Percentiles rank a stretch among this genome's conserved stretches.
These are phyloP conservation scores for Carallia pectinifolia DNA, from an alignment of 345 rosid genomes.

Conservation along the genomic window DNA sequence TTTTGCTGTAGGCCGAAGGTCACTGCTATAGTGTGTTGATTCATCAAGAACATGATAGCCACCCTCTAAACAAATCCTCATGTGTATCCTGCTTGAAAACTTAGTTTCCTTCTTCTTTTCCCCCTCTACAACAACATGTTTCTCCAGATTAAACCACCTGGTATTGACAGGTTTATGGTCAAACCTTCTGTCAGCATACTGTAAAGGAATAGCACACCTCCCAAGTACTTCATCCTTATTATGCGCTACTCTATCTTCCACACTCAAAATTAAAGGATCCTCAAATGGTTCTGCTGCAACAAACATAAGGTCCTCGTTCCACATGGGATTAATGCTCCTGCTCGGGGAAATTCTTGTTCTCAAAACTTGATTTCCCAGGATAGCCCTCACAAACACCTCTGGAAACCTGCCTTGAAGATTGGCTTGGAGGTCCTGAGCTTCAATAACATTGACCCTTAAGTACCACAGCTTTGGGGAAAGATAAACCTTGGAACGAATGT, in stretches of 20 bases:
- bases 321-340: conserved; percentile 58
- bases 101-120: conserved; percentile 77
- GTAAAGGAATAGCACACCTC: conserved; percentile 45
- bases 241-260: conserved; percentile 68
- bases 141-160: conserved; percentile 66
- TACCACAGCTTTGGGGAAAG: conserved; percentile 92
- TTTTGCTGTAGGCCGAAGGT: conserved; percentile 90
- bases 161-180: conserved; percentile 66
- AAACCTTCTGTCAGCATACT: conserved; percentile 45
- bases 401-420: conserved; percentile 61
- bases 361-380: conserved; percentile 55
- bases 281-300: conserved; percentile 94
- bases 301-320: conserved; percentile 87
- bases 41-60: conserved; percentile 99
- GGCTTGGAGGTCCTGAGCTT: conserved; percentile 84
- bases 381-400: conserved; percentile 57
- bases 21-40: conserved; percentile 89
- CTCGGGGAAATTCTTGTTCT: conserved; percentile 53
- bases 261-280: conserved; percentile 61
- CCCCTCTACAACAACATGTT: conserved; percentile 46
- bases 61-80: conserved; percentile 61
- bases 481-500: conserved; percentile 84
- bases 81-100: conserved; percentile 79
- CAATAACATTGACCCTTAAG: conserved; percentile 64
- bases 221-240: conserved; percentile 83